Evolutionary conservation across 108 stramenopile genomes (phyloP).

Genomic region (Seminavis robusta): DNA sequence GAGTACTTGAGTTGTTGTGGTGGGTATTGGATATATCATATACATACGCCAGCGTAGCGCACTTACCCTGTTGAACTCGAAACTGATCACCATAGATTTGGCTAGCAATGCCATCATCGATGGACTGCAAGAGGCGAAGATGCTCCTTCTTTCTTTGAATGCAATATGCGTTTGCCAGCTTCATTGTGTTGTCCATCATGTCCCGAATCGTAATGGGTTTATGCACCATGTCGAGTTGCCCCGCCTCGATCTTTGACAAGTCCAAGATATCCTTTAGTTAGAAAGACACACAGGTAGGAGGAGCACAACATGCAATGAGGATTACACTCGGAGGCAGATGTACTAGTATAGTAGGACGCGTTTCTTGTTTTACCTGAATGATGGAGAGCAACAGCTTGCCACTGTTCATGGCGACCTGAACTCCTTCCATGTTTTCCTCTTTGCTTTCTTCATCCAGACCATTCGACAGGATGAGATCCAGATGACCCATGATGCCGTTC

Average conservation of each 20-base stretch:
- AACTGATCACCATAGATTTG: slow-evolving; percentile 7
- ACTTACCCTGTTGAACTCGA: slow-evolving; percentile 27
- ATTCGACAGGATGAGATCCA: slow-evolving; percentile 25
- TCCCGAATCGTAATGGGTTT: too few species aligned
- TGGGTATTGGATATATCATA: too few species aligned
- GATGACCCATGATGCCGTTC: slow-evolving; percentile 44
- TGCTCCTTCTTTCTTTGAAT: slow-evolving; percentile 8
- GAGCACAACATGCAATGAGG: too few species aligned
- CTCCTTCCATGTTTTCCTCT: slow-evolving; percentile 17
- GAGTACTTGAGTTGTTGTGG: too few species aligned
- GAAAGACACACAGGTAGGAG: too few species aligned
- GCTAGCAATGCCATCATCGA: neutral
- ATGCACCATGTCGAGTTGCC: slow-evolving; percentile 22
- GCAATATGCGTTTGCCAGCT: slow-evolving; percentile 2
- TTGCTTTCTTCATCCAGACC: slow-evolving; percentile 1
- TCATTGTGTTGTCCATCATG: slow-evolving; percentile 4
- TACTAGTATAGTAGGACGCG: too few species aligned
- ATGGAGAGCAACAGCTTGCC: slow-evolving; percentile 31
- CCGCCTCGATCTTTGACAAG: slow-evolving; percentile 50
- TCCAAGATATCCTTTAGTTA: slow-evolving; percentile 58
- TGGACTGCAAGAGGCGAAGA: slow-evolving; percentile 1
- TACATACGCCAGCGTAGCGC: too few species aligned
- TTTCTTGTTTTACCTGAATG: too few species aligned
- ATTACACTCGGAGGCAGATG: too few species aligned
- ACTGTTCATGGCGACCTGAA: slow-evolving; percentile 14